These are phyloP conservation scores for Zygoascus meyerae DNA, from an alignment of 1,139 yeast genomes.

Conservation along the genomic window DNA sequence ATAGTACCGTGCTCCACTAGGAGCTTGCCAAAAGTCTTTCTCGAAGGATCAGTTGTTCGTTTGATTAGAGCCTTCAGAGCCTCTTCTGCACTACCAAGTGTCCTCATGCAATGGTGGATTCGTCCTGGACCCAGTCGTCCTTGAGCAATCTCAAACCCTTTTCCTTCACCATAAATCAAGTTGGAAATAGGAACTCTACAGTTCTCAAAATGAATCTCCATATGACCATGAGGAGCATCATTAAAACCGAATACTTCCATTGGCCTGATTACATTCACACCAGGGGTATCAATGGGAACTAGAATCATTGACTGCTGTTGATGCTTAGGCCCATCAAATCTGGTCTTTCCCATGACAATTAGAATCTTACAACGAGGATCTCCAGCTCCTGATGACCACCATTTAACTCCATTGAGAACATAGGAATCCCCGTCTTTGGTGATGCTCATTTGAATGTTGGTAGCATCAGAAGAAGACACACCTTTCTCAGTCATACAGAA, in stretches of 20 bases:
- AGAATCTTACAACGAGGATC: slow-evolving; percentile 56
- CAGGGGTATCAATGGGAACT: slow-evolving; percentile 51
- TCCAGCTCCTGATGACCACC: slow-evolving; percentile 77
- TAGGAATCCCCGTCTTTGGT: slow-evolving; percentile 44
- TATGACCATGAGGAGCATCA: slow-evolving; percentile 73
- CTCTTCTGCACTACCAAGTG: slow-evolving; percentile 61
- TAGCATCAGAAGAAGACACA: slow-evolving; percentile 61
- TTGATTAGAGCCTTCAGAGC: slow-evolving; percentile 49
- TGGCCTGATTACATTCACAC: slow-evolving; percentile 52
- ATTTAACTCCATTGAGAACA: slow-evolving; percentile 59
- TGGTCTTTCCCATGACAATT: slow-evolving; percentile 64
- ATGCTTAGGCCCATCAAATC: slow-evolving; percentile 34
- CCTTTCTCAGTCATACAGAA: slow-evolving; percentile 69
- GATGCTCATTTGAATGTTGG: slow-evolving; percentile 54
- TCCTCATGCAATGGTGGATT: slow-evolving; percentile 70
- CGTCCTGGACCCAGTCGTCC: slow-evolving; percentile 70
- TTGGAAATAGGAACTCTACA: slow-evolving; percentile 47
- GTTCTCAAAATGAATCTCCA: slow-evolving; percentile 52
- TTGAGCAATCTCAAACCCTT: slow-evolving; percentile 64
- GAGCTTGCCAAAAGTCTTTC: slow-evolving; percentile 54
- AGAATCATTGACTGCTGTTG: slow-evolving; percentile 57
- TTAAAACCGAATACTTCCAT: slow-evolving; percentile 58
- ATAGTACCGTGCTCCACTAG: slow-evolving; percentile 52
- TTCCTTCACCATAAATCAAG: slow-evolving; percentile 43
- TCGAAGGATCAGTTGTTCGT: slow-evolving; percentile 45